Base-by-base conservation (phyloP, 1,284 basidiomycete species). In the Bjerkandera adusta region DNA sequence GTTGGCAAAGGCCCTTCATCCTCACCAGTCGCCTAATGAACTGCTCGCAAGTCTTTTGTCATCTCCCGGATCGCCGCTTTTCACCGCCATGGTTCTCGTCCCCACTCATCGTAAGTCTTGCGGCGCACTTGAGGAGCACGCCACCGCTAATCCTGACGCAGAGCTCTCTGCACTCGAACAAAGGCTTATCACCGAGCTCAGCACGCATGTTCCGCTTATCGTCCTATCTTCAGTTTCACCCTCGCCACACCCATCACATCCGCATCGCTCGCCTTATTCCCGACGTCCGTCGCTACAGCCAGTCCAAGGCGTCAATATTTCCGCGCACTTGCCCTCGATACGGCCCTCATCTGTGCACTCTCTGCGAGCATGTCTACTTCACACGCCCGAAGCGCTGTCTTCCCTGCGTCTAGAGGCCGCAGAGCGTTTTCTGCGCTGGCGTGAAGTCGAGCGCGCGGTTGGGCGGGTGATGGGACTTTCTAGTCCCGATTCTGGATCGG, bases 351-450 rank as follows among this genome's bases (percentile, higher is more conserved):
- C 77, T 2, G 55, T 73, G 11, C 57, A 70, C 13, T 72, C 75
- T 3, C 70, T 85, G n/a, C 77, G 80, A 15, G 61, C 62, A 15
- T 79, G 79, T 10, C 66, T 86, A 15, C 84, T 85, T 61, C 76
- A 72, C 51, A 73, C 76, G 1, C 80, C 82, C 0, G 79, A 80
- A 48, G 80, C 73, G 0, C 65, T 85, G 13, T 66, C 71, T 0
- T 57, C 68, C 1, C 66, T 87, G 36, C 74, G 84, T 24, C 65
- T 64, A n/a, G 84, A 87, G 57, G 81, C 81, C 1, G 72, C 78
- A 0, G 79, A 83, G 40, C 73, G 84, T n/a, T 87, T 85, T 62
- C 59, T 87, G 48, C 73, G 75, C 27, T 87, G 84, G 85, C 69
- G 80, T 35, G 83, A 85, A 57, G 74, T 83, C 24, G 80, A 85